Base-by-base conservation (phyloP, 177 flowering plant genomes). In the Vitis hybrid region DNA sequence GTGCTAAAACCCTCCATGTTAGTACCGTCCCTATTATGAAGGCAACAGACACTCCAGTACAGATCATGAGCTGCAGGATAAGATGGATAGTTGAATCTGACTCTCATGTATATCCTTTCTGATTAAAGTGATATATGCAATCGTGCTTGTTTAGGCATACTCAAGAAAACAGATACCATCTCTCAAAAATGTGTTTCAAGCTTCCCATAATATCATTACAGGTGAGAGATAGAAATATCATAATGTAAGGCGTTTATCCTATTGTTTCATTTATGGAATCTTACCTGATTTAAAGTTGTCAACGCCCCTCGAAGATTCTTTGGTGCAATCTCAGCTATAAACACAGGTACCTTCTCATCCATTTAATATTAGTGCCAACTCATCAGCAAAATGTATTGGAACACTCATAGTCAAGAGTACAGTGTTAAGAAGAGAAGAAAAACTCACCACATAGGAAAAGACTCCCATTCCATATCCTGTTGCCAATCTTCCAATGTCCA, bases 301-400 rank as follows among this genome's bases (percentile, higher is more conserved):
- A 93, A 78, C 11, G 84, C 86, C 76, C 98, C 98, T 77, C 93
- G 74, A 51, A 91, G 88, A 69, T 86, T 71, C 78, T 88, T 91
- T 3, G 94, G 98, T 56, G 97, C 82, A 60, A 91, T 84, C 83
- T 92, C 96, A 54, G 94, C 92, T 63, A 91, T 81, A 61, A 84
- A 88, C 17, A 91, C 81, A 2, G 98, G 97, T 61, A 93, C 97
- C 98, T 92, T 49, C 30, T 18, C 17, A 75, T 63, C n/a, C 60
- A 67, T 56, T 35, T 11, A 49, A 46, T 35, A 54, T 62, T 13
- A 19, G 24, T 24, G 61, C 52, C 64, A 59, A 67, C 4, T 64
- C 56, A 11, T 66, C 21, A 48, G 11, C 15, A 66, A 24, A 15
- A 51, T 15, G n/a, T 13, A 56, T 54, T 3, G 18, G 50, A 18